Evolutionary conservation across 345 rosid species (phyloP).

Genomic region (Populus alba): DNA sequence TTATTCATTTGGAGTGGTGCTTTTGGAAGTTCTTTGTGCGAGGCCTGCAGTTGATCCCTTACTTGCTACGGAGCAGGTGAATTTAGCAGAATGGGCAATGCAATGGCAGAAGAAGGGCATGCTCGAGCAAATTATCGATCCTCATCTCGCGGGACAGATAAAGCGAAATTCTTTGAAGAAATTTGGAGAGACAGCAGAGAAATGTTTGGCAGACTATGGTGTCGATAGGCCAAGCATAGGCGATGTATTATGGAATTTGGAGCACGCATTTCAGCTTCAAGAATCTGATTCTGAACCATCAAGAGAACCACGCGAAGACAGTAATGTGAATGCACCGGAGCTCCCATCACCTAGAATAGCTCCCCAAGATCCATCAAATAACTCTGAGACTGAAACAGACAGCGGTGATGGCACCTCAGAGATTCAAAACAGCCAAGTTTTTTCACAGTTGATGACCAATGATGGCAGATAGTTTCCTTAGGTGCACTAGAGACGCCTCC

Average conservation of each 20-base stretch:
- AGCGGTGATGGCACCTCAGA: conserved; percentile 51
- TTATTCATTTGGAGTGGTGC: conserved; percentile 88
- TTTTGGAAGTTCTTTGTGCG: conserved; percentile 91
- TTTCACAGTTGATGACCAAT: conserved; percentile 83
- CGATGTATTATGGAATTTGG: conserved; percentile 92
- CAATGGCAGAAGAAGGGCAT: conserved; percentile 88
- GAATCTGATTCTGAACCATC: conserved; percentile 60
- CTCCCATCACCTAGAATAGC: conserved; percentile 14
- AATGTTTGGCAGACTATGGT: conserved; percentile 92
- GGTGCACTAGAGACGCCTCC: not conserved
- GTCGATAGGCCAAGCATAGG: conserved; percentile 94
- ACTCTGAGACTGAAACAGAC: conserved; percentile 27
- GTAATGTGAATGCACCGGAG: conserved; percentile 12
- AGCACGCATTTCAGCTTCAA: conserved; percentile 73
- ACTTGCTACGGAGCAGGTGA: conserved; percentile 90
- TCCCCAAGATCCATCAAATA: conserved; percentile 27
- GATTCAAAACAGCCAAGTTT: conserved; percentile 57
- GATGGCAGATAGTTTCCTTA: conserved; percentile 57
- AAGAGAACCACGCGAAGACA: conserved; percentile 31
- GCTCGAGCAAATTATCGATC: conserved; percentile 71
- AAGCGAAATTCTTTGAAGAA: conserved; percentile 69
- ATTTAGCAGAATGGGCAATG: conserved; percentile 96
- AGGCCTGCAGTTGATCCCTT: conserved; percentile 93
- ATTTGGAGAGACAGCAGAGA: conserved; percentile 88
- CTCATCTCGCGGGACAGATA: conserved; percentile 61